Conservation (phyloP, 2,329 filamentous ascomycete species). For the Trichoderma sp. region DNA sequence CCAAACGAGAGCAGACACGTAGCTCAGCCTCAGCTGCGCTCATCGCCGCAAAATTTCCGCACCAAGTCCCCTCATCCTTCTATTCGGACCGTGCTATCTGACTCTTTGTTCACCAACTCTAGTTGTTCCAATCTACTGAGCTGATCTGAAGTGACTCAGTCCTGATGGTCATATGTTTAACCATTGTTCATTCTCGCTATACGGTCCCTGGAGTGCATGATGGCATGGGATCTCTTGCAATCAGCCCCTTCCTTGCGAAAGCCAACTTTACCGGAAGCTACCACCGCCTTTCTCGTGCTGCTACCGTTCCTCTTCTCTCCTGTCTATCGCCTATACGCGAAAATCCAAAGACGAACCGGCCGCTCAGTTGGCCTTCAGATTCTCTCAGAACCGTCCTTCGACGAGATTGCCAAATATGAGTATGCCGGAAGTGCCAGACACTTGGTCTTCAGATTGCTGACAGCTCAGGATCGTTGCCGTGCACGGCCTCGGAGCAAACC, state of each 20-base stretch:
- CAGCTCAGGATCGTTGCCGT: slow-evolving; percentile 30
- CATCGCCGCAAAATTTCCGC: background rate
- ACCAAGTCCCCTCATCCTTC: too few relatives aligned
- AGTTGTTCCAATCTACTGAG: background rate
- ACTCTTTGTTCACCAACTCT: too few relatives aligned
- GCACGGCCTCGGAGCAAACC: slow-evolving; percentile 32
- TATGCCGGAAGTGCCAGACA: background rate
- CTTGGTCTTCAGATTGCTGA: background rate
- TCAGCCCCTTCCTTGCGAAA: background rate
- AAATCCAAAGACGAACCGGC: background rate
- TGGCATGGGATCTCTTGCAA: background rate
- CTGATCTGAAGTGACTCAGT: too few relatives aligned
- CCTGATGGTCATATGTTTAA: too few relatives aligned
- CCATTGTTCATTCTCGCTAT: too few relatives aligned
- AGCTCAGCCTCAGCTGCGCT: background rate
- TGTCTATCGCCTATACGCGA: background rate
- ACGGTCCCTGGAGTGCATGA: background rate
- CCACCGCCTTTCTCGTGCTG: background rate
- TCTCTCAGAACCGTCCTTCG: background rate
- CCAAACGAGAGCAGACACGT: background rate
- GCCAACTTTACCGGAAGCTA: background rate
- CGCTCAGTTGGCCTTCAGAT: background rate
- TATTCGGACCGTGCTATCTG: too few relatives aligned
- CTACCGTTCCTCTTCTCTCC: background rate
- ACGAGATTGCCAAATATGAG: background rate